Percentiles rank a stretch among this genome's conserved stretches.
Evolutionary conservation across 352 stramenopile genomes (phyloP).

Genomic region (Globisporangium mamillatum): DNA sequence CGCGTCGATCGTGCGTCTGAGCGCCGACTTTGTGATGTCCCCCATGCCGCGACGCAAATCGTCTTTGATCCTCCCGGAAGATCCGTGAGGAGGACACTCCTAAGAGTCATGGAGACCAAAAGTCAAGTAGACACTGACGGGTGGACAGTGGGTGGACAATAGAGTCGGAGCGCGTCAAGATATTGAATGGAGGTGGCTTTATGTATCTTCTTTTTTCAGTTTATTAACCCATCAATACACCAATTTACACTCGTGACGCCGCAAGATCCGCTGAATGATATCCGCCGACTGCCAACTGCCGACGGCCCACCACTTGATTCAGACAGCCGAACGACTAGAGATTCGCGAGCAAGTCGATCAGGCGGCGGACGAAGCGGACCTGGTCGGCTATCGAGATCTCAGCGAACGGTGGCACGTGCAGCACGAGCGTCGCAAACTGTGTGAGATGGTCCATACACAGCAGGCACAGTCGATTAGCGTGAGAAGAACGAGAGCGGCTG

Average conservation of each 20-base stretch:
- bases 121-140: background rate
- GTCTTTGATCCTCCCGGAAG: background rate
- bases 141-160: background rate
- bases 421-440: slow-evolving; percentile 5
- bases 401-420: slow-evolving; percentile 3
- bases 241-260: background rate
- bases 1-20: slow-evolving; percentile 37
- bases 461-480: background rate
- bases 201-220: background rate
- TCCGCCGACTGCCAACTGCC: too few relatives aligned
- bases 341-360: background rate
- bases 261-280: background rate
- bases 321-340: background rate
- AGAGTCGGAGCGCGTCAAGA: background rate
- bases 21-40: slow-evolving; percentile 34
- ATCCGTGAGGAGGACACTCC: background rate
- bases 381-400: slow-evolving; percentile 2
- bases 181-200: background rate
- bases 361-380: background rate
- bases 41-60: slow-evolving; percentile 22
- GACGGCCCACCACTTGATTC: too few relatives aligned
- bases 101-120: background rate
- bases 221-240: background rate
- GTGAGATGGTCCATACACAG: background rate
- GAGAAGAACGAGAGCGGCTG: too few relatives aligned